A percentile compares a stretch with the other conserved stretches of the same genome.
These are phyloP conservation scores for Grammothele lineata DNA, from an alignment of 768 basidiomycete species.

Conservation along the genomic window DNA sequence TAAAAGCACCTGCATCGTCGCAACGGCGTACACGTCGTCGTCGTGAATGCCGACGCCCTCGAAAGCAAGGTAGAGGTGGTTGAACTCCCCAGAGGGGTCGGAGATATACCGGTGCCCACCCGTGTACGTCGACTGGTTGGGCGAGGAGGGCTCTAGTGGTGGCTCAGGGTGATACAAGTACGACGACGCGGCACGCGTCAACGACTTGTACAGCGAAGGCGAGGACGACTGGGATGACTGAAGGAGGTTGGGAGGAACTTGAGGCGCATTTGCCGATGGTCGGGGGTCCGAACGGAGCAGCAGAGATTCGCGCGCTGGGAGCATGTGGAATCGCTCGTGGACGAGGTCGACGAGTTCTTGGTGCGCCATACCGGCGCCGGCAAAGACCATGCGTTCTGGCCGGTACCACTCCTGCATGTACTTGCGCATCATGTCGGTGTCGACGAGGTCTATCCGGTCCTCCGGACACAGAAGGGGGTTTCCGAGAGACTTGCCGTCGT, in stretches of 20 bases:
- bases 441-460: slow-evolving; percentile 69
- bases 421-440: slow-evolving; percentile 52
- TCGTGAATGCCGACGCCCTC: slow-evolving; percentile 91
- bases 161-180: slow-evolving; percentile 47
- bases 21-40: slow-evolving; percentile 88
- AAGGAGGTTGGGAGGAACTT: slow-evolving; percentile 56
- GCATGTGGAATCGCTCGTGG: slow-evolving; percentile 77
- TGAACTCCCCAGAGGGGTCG: slow-evolving; percentile 65
- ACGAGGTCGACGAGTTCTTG: slow-evolving; percentile 82
- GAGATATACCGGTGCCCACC: slow-evolving; percentile 77
- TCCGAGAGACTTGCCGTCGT: slow-evolving; percentile 72
- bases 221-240: slow-evolving; percentile 37
- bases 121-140: slow-evolving; percentile 58
- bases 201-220: slow-evolving; percentile 55
- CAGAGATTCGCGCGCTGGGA: slow-evolving; percentile 22
- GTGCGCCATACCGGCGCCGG: slow-evolving; percentile 90
- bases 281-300: not conserved
- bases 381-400: slow-evolving; percentile 93
- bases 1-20: slow-evolving; percentile 90
- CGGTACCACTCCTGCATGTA: slow-evolving; percentile 81
- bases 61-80: slow-evolving; percentile 90
- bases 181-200: slow-evolving; percentile 73
- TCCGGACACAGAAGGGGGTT: slow-evolving; percentile 88
- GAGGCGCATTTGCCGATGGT: slow-evolving; percentile 17
- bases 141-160: slow-evolving; percentile 10